Evolutionary conservation across 108 stramenopile genomes (phyloP).

Genomic region (Nitzschia sp.): DNA sequence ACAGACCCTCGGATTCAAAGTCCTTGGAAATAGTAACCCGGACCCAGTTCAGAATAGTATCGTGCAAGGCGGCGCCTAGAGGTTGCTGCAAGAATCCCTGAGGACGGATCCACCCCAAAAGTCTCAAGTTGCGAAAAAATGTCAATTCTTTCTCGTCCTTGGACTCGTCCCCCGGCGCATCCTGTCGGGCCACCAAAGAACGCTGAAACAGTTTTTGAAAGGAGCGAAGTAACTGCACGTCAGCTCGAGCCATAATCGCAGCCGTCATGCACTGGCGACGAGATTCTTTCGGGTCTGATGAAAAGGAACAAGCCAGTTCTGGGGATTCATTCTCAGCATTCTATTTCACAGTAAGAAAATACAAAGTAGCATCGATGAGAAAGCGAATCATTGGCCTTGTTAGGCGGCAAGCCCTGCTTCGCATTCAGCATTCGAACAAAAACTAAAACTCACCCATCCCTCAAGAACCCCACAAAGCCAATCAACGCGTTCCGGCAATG

Average conservation of each 20-base stretch:
- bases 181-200: conserved; percentile 43
- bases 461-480: conserved; percentile 22
- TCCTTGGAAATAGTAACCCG: conserved; percentile 45
- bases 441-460: conserved; percentile 36
- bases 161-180: conserved; percentile 36
- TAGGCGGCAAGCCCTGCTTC: background rate
- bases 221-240: conserved; percentile 35
- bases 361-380: background rate
- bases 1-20: conserved; percentile 53
- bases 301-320: conserved; percentile 30
- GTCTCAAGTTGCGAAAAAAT: conserved; percentile 44
- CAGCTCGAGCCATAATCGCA: conserved; percentile 51
- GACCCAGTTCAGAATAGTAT: conserved; percentile 39
- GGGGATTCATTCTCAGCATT: conserved; percentile 20
- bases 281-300: conserved; percentile 48
- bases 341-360: conserved; percentile 2
- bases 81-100: conserved; percentile 46
- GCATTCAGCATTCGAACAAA: no score
- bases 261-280: conserved; percentile 58
- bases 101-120: conserved; percentile 57
- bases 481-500: conserved; percentile 41
- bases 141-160: conserved; percentile 11
- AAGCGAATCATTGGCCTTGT: background rate
- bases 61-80: conserved; percentile 51
- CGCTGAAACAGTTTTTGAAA: conserved; percentile 53